Evolutionary conservation across 1,284 basidiomycete genomes (phyloP).

Genomic region (Peniophora sp.): DNA sequence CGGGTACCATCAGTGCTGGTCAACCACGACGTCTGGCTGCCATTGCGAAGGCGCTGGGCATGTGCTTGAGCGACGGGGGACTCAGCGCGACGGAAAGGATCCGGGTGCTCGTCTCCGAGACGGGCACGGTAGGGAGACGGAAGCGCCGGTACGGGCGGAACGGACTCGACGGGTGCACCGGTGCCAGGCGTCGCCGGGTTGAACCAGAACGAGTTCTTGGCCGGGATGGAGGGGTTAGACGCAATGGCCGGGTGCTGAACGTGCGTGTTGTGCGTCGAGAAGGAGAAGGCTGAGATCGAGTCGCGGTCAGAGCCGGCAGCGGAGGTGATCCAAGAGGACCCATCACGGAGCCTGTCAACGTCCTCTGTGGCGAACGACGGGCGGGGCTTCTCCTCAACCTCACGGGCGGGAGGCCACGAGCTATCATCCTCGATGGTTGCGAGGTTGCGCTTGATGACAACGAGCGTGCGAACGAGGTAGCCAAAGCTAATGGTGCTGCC

Average conservation of each 20-base stretch:
- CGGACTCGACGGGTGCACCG: constrained; percentile 22
- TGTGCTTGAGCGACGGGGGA: constrained; percentile 13
- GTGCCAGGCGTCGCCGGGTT: constrained; percentile 30
- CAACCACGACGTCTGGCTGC: constrained; percentile 64
- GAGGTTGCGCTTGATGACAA: constrained; percentile 58
- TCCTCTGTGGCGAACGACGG: constrained; percentile 62
- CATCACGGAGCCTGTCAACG: constrained; percentile 58
- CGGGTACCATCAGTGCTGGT: constrained; percentile 54
- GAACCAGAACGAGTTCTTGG: constrained; percentile 58
- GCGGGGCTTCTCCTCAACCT: constrained; percentile 42
- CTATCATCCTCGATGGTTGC: constrained; percentile 40
- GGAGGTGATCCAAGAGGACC: constrained; percentile 70
- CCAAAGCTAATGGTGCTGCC: constrained; percentile 44
- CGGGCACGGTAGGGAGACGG: constrained; percentile 46
- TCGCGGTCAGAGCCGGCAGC: constrained; percentile 45
- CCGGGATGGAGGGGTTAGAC: constrained; percentile 39
- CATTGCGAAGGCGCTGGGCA: constrained; percentile 39
- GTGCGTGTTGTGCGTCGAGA: constrained; percentile 53
- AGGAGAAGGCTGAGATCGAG: constrained; percentile 61
- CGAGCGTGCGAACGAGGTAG: constrained; percentile 48
- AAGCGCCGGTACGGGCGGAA: constrained; percentile 58
- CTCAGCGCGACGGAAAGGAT: constrained; percentile 48
- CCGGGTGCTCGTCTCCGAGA: constrained; percentile 37
- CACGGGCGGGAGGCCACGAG: constrained; percentile 46
- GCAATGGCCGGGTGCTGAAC: constrained; percentile 29